Evolutionary conservation across 75 land plant genomes (phyloP).

Genomic region (Isoetes taiwanensis): DNA sequence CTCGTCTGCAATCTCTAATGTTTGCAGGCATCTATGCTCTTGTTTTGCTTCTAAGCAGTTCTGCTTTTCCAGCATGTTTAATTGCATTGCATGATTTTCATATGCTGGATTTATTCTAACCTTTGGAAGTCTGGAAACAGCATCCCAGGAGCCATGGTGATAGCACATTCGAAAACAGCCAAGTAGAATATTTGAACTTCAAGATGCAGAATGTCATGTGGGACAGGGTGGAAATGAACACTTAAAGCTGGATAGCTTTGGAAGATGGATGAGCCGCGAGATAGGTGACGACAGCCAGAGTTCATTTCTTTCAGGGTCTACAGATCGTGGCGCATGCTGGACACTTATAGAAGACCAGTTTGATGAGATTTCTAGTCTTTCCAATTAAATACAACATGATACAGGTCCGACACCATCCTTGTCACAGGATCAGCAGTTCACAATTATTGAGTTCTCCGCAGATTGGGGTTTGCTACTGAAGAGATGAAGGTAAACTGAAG

Average conservation of each 20-base stretch:
- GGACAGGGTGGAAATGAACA: no score
- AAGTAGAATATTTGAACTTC: no score
- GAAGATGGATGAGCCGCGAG: constrained; percentile 5
- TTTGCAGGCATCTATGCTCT: no score
- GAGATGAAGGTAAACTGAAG: constrained; percentile 7
- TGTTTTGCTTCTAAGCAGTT: no score
- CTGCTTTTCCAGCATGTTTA: no score
- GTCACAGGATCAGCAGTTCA: background rate
- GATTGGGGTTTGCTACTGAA: constrained; percentile 1
- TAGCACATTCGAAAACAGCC: no score
- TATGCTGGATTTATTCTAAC: no score
- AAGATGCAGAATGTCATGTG: no score
- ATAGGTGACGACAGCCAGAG: constrained; percentile 3
- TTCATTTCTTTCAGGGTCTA: constrained; percentile 5
- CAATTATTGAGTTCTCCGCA: background rate
- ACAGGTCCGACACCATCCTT: background rate
- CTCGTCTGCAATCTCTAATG: no score
- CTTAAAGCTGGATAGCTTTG: constrained; percentile 9
- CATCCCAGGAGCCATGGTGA: no score
- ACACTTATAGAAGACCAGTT: background rate
- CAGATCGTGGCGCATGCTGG: constrained; percentile 3
- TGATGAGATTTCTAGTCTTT: constrained; percentile 1
- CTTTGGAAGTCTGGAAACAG: no score
- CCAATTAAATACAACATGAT: background rate
- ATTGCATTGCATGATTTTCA: no score